phyloP scores from a whole-genome alignment of 2,329 filamentous ascomycete species.

The Sporothrix phasma region DNA sequence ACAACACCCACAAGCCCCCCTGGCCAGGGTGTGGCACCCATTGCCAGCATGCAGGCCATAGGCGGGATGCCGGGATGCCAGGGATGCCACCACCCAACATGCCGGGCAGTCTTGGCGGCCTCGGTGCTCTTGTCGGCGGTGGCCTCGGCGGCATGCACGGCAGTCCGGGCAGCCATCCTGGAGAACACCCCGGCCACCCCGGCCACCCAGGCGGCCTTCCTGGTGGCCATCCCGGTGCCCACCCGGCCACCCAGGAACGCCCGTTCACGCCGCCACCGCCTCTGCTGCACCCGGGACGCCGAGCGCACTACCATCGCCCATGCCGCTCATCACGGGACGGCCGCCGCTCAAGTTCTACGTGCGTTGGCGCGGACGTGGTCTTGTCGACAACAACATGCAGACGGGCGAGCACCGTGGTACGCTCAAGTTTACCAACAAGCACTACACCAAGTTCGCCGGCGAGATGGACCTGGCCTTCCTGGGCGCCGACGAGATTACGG shows the following conservation, averaged over 20 bases:
- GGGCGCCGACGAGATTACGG: constrained; percentile 20
- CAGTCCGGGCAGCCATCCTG: neutral
- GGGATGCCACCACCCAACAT: constrained; percentile 11
- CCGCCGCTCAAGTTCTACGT: constrained; percentile 21
- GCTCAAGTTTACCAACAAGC: constrained; percentile 23
- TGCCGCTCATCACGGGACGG: constrained; percentile 9
- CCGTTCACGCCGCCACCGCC: neutral
- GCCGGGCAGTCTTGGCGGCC: constrained; percentile 12
- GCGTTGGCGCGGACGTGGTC: constrained; percentile 23
- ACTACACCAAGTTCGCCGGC: constrained; percentile 23
- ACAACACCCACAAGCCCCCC: neutral
- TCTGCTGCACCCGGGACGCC: neutral
- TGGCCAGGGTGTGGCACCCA: neutral
- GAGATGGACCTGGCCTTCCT: constrained; percentile 21
- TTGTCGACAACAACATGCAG: constrained; percentile 21
- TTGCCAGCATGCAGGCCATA: constrained; percentile 11
- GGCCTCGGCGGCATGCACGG: neutral
- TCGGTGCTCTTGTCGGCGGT: constrained; percentile 15
- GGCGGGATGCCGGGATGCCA: constrained; percentile 13
- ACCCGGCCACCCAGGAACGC: neutral
- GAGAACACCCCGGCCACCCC: neutral
- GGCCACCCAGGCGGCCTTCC: neutral
- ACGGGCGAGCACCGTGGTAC: constrained; percentile 19
- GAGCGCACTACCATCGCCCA: neutral
- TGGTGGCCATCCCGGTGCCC: neutral